Evolutionary conservation across 2,329 filamentous ascomycete species (phyloP), one percentile per base, ranked within the genome.

Genomic region (Plenodomus lindquistii): DNA sequence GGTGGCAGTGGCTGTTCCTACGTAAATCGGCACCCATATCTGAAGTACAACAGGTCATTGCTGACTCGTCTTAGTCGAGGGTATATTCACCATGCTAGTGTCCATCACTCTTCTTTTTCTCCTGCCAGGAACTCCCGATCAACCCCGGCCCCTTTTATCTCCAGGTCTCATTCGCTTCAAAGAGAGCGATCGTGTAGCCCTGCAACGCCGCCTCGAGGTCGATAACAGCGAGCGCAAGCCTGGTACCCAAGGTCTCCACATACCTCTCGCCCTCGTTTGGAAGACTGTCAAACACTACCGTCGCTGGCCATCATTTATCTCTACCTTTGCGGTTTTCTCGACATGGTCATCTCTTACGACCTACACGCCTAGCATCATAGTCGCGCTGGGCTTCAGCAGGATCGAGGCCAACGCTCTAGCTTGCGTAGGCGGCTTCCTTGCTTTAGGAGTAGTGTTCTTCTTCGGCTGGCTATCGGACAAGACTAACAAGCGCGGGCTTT

Each of bases 1-100:
- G 77, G 0, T 81, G 79, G 79, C 75, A 79, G 51, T 81, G 77
- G 77, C 73, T 81, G 1, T 81, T 80, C 36, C 44, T 81, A 10
- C 59, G 77, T 81, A 63, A 41, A 65, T 60, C 18, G 16, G 35
- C 17, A 15, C 16, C 16, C 22, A 9, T 9, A 3, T 4, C 4
- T 9, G 2, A 13, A 2, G 11, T n/a, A 36, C 20, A 2, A 4
- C 37, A 2, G 10, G 10, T 21, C 21, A 20, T 0, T 36, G 16
- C 37, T 54, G 21, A 52, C 13, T 16, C 8, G 0, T 16, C 13
- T 2, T 27, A 78, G 75, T 79, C 3, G 77, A 80, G 52, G 77
- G 62, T 0, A 40, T 77, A 1, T 76, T 75, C 35, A 79, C 76
- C 0, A 72, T 78, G 20, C 21, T 52, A 1, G 72, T 79, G 1